Conservation (phyloP, 371 early-diverging fungal genomes). For the Lichtheimia corymbifera region DNA sequence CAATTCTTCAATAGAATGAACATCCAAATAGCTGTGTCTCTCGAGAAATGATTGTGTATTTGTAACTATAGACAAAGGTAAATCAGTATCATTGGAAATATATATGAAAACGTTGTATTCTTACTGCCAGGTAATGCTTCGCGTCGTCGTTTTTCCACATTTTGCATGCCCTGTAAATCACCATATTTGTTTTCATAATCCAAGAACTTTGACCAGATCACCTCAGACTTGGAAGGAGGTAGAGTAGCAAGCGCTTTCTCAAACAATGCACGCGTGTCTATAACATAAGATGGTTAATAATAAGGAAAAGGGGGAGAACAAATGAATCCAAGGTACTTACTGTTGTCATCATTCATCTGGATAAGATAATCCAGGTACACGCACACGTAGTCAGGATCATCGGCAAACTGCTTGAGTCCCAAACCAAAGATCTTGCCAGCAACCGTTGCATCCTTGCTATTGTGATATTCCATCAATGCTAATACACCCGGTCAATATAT, state of each 20-base stretch:
- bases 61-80: neutral
- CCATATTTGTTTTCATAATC: conserved; percentile 89
- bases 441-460: conserved; percentile 79
- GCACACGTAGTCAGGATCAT: conserved; percentile 71
- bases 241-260: conserved; percentile 79
- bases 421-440: conserved; percentile 93
- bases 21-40: conserved; percentile 68
- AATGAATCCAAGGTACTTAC: conserved; percentile 32
- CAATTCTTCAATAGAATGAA: conserved; percentile 56
- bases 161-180: conserved; percentile 73
- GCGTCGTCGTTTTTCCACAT: conserved; percentile 73
- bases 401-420: conserved; percentile 79
- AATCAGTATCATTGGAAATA: neutral
- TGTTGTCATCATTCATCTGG: conserved; percentile 88
- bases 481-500: neutral
- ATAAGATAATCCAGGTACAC: conserved; percentile 89
- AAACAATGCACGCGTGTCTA: conserved; percentile 85
- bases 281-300: neutral
- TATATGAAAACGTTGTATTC: neutral
- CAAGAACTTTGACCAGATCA: conserved; percentile 81
- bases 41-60: conserved; percentile 49
- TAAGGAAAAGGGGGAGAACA: neutral
- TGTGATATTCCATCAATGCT: conserved; percentile 93
- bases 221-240: conserved; percentile 69
- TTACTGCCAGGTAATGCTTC: conserved; percentile 70